Evolutionary conservation across 306 rosid genomes (phyloP).

Genomic region (Styphnolobium japonicum): DNA sequence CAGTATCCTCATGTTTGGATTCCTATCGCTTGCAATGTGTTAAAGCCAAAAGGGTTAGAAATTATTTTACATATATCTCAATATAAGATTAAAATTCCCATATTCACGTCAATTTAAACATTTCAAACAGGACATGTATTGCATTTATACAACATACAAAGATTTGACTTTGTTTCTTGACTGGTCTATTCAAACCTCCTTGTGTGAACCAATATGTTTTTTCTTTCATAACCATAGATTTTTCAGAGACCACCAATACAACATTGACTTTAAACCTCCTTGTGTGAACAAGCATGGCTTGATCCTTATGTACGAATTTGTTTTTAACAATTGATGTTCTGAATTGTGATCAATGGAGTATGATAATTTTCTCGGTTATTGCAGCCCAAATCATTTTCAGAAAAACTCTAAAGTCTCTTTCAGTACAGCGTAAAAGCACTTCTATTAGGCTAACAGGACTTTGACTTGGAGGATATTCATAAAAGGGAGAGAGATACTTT

Average conservation of each 20-base stretch:
- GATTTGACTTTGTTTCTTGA: background rate
- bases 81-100: background rate
- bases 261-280: background rate
- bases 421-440: background rate
- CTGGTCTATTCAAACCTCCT: conserved; percentile 18
- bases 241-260: background rate
- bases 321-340: background rate
- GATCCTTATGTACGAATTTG: background rate
- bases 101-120: background rate
- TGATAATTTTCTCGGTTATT: background rate
- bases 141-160: background rate
- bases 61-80: background rate
- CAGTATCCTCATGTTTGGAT: background rate
- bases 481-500: too few relatives aligned
- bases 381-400: background rate
- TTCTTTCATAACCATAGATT: background rate
- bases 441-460: too few relatives aligned
- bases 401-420: background rate
- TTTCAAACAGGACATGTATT: conserved; percentile 6
- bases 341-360: background rate
- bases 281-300: background rate
- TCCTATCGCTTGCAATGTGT: conserved; percentile 3
- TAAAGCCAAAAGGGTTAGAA: background rate
- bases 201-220: background rate
- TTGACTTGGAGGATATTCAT: too few relatives aligned